These are phyloP conservation scores for Anaeromyces robustus DNA, from an alignment of 192 early-diverging fungal genomes.

Conservation along the genomic window DNA sequence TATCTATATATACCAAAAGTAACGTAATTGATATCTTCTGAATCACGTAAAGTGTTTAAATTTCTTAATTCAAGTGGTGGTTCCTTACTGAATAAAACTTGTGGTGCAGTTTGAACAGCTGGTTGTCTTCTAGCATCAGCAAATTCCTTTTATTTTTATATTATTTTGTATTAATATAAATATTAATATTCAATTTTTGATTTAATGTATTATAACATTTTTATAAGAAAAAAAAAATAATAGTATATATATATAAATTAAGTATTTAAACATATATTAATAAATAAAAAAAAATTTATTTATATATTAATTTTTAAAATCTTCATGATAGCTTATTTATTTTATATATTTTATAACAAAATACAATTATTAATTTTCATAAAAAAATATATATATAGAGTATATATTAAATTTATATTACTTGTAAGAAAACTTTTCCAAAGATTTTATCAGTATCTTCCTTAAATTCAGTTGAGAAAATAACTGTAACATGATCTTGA, in stretches of 20 bases:
- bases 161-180: no score
- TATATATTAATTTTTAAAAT: no score
- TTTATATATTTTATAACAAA: no score
- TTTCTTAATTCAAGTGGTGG: constrained; percentile 88
- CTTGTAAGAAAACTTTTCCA: constrained; percentile 92
- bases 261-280: no score
- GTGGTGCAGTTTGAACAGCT: constrained; percentile 84
- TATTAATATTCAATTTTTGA: no score
- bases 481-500: constrained; percentile 89
- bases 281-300: no score
- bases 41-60: constrained; percentile 46
- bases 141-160: constrained; percentile 67
- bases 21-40: constrained; percentile 80
- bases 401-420: constrained; percentile 7
- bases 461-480: constrained; percentile 91
- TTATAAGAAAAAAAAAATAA: no score
- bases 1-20: constrained; percentile 68
- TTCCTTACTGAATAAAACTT: constrained; percentile 84
- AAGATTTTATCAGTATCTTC: constrained; percentile 93
- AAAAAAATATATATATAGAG: neutral
- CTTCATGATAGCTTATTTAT: no score
- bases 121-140: constrained; percentile 90
- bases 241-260: no score
- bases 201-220: no score
- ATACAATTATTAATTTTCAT: neutral